Evolutionary conservation across 1,139 yeast species (phyloP), one percentile per base, ranked within the genome.

Genomic region (Debaryomycetaceae sp.): DNA sequence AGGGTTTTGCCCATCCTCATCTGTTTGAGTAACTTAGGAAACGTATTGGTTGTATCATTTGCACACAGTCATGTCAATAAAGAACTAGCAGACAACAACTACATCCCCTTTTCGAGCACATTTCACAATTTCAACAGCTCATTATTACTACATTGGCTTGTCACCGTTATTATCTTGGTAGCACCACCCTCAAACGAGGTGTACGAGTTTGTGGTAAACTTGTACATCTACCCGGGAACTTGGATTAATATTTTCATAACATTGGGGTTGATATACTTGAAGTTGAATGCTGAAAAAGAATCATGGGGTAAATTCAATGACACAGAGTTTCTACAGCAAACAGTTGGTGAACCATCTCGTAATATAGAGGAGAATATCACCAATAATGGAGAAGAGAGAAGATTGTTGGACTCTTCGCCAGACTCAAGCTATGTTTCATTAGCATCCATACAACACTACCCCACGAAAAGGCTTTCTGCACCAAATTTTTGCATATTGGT

Each of bases 21-120:
- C 33, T 87, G 91, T 1, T 64, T 84, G 31, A 80, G 87, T 46
- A 87, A 88, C 19, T 63, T 85, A 35, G 95, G 95, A 28, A 86
- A 86, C 53, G 92, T 86, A 22, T 66, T 85, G 61, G 81, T 86
- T 34, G 94, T 85, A 30, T 80, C 84, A 28, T 86, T 79, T 56
- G 83, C 92, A 1, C 94, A 85, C 55, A 86, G 88, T 16, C 72
- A 88, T 51, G 83, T 85, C 43, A 80, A 84, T 50, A 88, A 83
- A 55, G 89, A 84, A 51, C 66, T 85, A 41, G 92, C 87, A 11
- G 73, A 79, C 47, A 89, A 83, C 54, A 84, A 85, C 47, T 76
- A 83, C 44, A 56, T 86, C 33, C 95, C 95, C 22, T 83, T 79
- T 53, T 78, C 89, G 6, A 58, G 58, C 11, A 68, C 78, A 42